Evolutionary conservation across 495 filamentous ascomycete species (phyloP), one percentile per base, ranked within the genome.

Genomic region (Hyaloscypha hepaticicola): DNA sequence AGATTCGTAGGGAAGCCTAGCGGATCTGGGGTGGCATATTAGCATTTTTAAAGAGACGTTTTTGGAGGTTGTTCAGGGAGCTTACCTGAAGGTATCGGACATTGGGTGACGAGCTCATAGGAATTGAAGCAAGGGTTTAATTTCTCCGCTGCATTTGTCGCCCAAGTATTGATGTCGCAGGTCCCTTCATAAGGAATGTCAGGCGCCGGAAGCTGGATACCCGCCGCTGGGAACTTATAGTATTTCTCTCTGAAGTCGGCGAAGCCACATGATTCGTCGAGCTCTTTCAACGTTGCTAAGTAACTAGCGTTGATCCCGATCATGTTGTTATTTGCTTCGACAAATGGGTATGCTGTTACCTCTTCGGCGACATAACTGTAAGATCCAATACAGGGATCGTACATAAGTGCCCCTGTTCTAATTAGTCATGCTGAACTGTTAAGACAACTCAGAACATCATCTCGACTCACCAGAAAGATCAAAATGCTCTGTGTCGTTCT

Each of bases 91-190:
- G 50, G 50, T 0, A 53, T 53, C 6, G 50, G 50, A 16, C 50
- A 53, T 53, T 53, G 50, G 22, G 50, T 53, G 16, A 53, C 50
- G n/a, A 53, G 86, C 53, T 83, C 77, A 72, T 87, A 88, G 24
- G 85, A 72, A 65, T 87, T 80, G 74, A 85, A 89, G 72, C 86
- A 89, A 0, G 86, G 85, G 72, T 88, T 88, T 29, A 78, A 69
- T 3, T 72, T 69, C 25, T 79, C 67, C 16, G 77, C 79, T 51
- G 80, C 84, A 19, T 76, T 63, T 64, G 77, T 75, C 29, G 81
- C 77, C 48, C 79, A 68, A 67, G 77, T 78, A 65, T 80, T 86
- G 55, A 87, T 64, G 58, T 82, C 79, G 64, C 86, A 89, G 14
- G 38, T 45, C 4, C 11, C 14, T 28, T 22, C 61, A 7, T 5